A percentile compares a stretch with the other conserved stretches of the same genome.
Conservation (phyloP, 371 early-diverging fungal species). For the Mortierella sp. region DNA sequence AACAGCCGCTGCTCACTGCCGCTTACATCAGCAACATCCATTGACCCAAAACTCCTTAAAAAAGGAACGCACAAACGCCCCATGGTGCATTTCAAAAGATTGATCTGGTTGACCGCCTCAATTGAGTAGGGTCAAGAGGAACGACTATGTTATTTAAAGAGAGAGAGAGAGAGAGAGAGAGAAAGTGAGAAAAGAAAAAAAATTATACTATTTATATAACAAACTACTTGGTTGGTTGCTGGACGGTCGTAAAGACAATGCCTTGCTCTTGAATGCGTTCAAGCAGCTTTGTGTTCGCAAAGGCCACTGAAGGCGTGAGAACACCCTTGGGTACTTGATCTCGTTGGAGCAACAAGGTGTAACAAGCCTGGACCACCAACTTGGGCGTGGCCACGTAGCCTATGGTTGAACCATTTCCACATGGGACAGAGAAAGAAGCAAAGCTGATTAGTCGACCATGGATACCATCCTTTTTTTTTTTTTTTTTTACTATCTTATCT, state of each 20-base stretch:
- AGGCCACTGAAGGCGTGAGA: constrained; percentile 68
- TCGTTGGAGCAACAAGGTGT: constrained; percentile 56
- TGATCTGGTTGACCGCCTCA: no score
- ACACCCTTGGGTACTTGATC: constrained; percentile 66
- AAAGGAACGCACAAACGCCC: no score
- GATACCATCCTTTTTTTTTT: no score
- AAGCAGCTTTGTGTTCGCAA: constrained; percentile 66
- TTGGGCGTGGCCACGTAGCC: constrained; percentile 71
- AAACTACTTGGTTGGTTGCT: constrained; percentile 20
- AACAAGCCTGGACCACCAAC: constrained; percentile 65
- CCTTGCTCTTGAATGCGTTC: constrained; percentile 64
- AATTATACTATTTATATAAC: no score
- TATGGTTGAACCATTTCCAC: constrained; percentile 5
- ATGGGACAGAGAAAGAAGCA: neutral
- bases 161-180: neutral
- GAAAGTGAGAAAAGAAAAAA: neutral
- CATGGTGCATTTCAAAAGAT: no score
- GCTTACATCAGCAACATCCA: no score
- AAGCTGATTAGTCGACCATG: no score
- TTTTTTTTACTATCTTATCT: no score
- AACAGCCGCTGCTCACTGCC: no score
- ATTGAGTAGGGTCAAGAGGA: no score
- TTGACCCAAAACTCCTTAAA: no score
- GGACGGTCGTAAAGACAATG: constrained; percentile 60
- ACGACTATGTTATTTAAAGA: neutral